phyloP scores from a whole-genome alignment of 768 basidiomycete genomes.

The Lentinula boryana region DNA sequence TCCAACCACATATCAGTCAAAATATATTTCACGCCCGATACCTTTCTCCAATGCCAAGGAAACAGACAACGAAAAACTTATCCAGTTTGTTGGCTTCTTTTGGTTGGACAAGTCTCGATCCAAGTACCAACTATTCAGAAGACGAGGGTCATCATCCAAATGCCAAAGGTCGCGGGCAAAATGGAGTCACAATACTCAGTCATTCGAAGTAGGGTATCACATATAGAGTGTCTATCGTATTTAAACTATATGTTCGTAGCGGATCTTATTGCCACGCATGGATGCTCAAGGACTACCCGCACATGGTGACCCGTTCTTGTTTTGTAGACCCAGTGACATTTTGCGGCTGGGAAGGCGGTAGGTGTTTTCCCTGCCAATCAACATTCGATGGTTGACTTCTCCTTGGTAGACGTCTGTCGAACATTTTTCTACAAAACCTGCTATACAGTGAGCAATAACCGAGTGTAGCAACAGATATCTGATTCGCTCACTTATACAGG shows the following conservation, averaged over 20 bases:
- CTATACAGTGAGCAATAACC: conserved; percentile 42
- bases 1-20: conserved; percentile 87
- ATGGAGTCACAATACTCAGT: conserved; percentile 72
- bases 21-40: conserved; percentile 73
- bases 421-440: conserved; percentile 81
- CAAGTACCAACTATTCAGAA: not conserved
- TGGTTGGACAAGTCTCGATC: conserved; percentile 48
- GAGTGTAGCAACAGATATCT: not conserved
- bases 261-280: conserved; percentile 85
- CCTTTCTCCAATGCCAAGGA: conserved; percentile 62
- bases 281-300: conserved; percentile 76
- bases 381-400: not conserved
- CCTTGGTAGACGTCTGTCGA: conserved; percentile 65
- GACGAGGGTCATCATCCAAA: conserved; percentile 16
- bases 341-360: conserved; percentile 92
- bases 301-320: conserved; percentile 68
- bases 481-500: conserved; percentile 34
- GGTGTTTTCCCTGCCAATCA: conserved; percentile 17
- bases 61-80: conserved; percentile 52
- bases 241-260: conserved; percentile 24
- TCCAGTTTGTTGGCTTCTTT: conserved; percentile 52
- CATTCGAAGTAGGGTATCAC: conserved; percentile 76
- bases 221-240: not conserved
- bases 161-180: conserved; percentile 15
- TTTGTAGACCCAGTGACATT: conserved; percentile 91